Evolutionary conservation across 805 yeast genomes (phyloP), one percentile per base, ranked within the genome.

Genomic region (Barnettozyma pratensis): DNA sequence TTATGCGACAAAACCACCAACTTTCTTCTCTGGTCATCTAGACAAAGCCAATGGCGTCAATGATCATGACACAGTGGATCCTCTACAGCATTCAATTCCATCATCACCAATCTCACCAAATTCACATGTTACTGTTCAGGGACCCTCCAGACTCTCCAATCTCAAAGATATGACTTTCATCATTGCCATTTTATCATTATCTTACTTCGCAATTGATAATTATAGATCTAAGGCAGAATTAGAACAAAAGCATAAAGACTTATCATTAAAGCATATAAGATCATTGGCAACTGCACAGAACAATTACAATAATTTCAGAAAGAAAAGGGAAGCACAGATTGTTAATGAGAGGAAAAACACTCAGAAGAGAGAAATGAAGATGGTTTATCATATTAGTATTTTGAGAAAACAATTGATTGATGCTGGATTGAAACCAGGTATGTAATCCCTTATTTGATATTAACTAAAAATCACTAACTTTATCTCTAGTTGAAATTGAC

Each of bases 361-460:
- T n/a, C 70, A 64, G 57, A 74, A 63, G 63, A 69, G 71, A 51
- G 83, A 70, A 59, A 75, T 70, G 69, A 81, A 79, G 64, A 78
- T 83, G 85, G 73, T 77, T 5, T 66, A 83, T 60, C 92, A 85
- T 58, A 73, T 85, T 38, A 88, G 87, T 2, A 62, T 85, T 63
- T 65, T 85, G 34, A 68, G 87, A 44, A 72, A 80, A 56, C 89
- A 85, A 58, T 65, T 85, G 47, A 55, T 64, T 3, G 85, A 81
- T n/a, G 57, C 63, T 4, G 86, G 85, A 0, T 48, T 74, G 9
- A 76, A 75, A n/a, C 89, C 90, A 12, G 55, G 65, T 60, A 47
- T 9, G 63, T 58, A 3, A 19, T 19, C 14, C 7, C 4, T 3
- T 12, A 27, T 19, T 14, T 4, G 19, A 6, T 27, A 40, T 14